A percentile compares a stretch with the other conserved stretches of the same genome.
These are phyloP conservation scores for Ophiostoma sp. DNA, from an alignment of 2,329 filamentous ascomycete genomes.

Conservation along the genomic window DNA sequence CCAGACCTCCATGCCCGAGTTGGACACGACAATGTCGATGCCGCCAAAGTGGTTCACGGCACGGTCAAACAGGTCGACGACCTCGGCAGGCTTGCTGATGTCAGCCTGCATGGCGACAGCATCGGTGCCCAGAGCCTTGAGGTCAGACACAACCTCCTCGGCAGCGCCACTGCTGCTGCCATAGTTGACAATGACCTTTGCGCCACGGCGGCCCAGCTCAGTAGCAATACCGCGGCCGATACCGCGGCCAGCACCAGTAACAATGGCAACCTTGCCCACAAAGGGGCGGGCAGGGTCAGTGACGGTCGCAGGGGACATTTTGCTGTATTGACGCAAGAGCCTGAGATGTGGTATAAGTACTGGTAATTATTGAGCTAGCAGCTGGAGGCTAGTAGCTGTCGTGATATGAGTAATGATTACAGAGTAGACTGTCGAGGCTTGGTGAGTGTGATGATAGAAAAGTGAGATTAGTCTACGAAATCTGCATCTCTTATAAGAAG, in stretches of 20 bases:
- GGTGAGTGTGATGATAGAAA: not conserved
- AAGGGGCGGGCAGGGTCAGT: conserved; percentile 27
- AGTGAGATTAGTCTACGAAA: not conserved
- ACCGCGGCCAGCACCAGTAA: conserved; percentile 61
- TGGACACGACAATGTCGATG: conserved; percentile 67
- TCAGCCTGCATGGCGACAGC: conserved; percentile 58
- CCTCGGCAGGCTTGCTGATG: conserved; percentile 55
- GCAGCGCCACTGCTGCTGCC: conserved; percentile 50
- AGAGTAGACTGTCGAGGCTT: not conserved
- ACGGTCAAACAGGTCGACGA: conserved; percentile 58
- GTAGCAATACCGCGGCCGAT: conserved; percentile 62
- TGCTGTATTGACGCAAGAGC: not conserved
- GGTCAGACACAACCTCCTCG: conserved; percentile 50
- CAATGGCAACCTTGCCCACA: conserved; percentile 51
- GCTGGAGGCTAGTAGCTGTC: no score
- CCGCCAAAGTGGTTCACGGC: conserved; percentile 61
- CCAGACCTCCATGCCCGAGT: conserved; percentile 67
- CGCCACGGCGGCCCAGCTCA: conserved; percentile 60
- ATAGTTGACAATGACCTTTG: conserved; percentile 64
- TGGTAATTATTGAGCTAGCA: no score
- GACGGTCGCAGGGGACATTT: conserved; percentile 1
- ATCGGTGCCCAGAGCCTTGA: conserved; percentile 51
- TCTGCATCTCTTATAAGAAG: not conserved
- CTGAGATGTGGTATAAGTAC: not conserved
- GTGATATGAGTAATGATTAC: not conserved